Conservation (phyloP, 2,329 filamentous ascomycete species). For the Hypoxylon rubiginosum region DNA sequence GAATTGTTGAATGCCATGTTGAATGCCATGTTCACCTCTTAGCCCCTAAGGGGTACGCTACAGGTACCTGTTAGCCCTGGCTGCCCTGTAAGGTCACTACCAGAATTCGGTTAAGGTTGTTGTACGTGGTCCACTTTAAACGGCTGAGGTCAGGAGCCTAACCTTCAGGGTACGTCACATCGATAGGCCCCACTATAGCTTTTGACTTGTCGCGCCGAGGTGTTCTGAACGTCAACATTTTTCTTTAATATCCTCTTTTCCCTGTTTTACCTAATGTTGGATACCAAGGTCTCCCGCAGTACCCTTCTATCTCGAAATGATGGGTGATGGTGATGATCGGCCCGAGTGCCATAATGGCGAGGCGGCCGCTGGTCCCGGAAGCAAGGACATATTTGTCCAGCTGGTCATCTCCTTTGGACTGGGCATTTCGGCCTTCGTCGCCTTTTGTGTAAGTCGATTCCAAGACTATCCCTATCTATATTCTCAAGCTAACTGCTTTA, state of each 20-base stretch:
- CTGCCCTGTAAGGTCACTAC: too few species aligned
- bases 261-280: conserved; percentile 27
- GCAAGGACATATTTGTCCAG: conserved; percentile 71
- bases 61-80: neutral
- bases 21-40: too few species aligned
- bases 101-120: neutral
- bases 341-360: conserved; percentile 41
- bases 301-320: conserved; percentile 19
- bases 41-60: too few species aligned
- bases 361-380: conserved; percentile 51
- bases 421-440: conserved; percentile 77
- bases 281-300: conserved; percentile 4
- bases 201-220: conserved; percentile 20
- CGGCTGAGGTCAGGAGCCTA: conserved; percentile 6
- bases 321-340: conserved; percentile 33
- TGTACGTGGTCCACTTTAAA: neutral
- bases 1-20: neutral
- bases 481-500: conserved; percentile 18
- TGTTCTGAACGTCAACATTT: neutral
- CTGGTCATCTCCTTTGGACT: conserved; percentile 78
- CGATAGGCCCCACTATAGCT: conserved; percentile 24
- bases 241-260: conserved; percentile 3
- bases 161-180: conserved; percentile 8
- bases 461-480: neutral
- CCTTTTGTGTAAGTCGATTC: conserved; percentile 76